Conservation (phyloP, 208 protist genomes). For the Herpetomonas samuelpessoai region DNA sequence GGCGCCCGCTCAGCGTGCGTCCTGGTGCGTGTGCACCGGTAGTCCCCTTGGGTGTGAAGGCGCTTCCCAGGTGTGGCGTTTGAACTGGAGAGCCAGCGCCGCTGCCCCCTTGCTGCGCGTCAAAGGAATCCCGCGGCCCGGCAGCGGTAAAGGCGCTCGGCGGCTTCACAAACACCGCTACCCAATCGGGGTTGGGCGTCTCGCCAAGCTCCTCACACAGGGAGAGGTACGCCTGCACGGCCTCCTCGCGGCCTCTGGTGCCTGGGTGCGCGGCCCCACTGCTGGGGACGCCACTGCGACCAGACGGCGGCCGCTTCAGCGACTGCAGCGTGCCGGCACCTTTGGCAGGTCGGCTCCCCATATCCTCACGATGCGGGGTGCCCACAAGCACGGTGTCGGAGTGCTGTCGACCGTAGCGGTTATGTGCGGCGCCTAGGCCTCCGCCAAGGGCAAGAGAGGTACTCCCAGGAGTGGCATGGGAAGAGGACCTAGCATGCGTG, state of each 20-base stretch:
- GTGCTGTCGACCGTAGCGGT: not conserved
- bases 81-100: not conserved
- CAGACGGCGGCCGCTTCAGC: conserved; percentile 1
- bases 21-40: not conserved
- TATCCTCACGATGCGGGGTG: not conserved
- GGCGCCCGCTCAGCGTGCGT: too few species aligned
- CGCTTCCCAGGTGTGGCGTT: not conserved
- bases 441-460: too few species aligned
- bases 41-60: not conserved
- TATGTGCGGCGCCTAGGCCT: too few species aligned
- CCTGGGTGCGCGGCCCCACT: not conserved
- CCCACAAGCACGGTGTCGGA: not conserved
- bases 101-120: not conserved
- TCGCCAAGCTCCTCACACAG: conserved; percentile 57
- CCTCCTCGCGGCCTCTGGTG: conserved; percentile 22
- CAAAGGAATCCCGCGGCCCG: not conserved
- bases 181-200: conserved; percentile 58
- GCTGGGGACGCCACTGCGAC: conserved; percentile 6
- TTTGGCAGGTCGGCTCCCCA: not conserved
- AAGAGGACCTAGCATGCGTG: conserved; percentile 5
- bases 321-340: not conserved
- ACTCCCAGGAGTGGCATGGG: conserved; percentile 6
- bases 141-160: not conserved
- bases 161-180: conserved; percentile 17
- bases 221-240: conserved; percentile 36